These are phyloP conservation scores for Pseudopyricularia javanii DNA, from an alignment of 2,329 filamentous ascomycete species.

Conservation along the genomic window DNA sequence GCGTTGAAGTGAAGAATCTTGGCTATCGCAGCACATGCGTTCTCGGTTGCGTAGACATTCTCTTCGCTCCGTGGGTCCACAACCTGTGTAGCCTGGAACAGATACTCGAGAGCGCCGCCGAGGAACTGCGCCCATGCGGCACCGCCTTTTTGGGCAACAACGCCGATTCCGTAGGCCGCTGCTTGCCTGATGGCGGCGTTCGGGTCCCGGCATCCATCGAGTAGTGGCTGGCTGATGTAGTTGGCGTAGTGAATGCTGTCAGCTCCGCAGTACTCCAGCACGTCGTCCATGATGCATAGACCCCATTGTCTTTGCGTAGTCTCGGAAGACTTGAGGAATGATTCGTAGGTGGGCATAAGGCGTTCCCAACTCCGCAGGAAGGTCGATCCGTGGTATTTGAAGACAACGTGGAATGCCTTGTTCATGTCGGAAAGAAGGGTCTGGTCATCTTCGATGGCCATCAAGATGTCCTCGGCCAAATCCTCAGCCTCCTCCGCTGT, in stretches of 20 bases:
- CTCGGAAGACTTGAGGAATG: constrained; percentile 70
- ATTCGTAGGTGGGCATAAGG: constrained; percentile 72
- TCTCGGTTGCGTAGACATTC: constrained; percentile 94
- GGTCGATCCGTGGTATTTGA: constrained; percentile 81
- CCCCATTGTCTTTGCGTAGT: constrained; percentile 95
- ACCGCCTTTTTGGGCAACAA: constrained; percentile 87
- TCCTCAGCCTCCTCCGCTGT: constrained; percentile 85
- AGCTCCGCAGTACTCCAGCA: constrained; percentile 88
- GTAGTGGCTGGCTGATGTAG: constrained; percentile 76
- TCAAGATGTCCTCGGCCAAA: constrained; percentile 68
- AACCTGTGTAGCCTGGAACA: constrained; percentile 76
- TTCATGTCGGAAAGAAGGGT: constrained; percentile 98
- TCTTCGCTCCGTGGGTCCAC: constrained; percentile 79
- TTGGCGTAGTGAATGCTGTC: constrained; percentile 79
- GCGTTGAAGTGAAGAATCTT: constrained; percentile 92
- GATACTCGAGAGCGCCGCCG: constrained; percentile 61
- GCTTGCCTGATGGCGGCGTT: constrained; percentile 83
- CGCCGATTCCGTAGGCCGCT: constrained; percentile 88
- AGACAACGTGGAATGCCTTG: constrained; percentile 98
- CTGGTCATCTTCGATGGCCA: constrained; percentile 95
- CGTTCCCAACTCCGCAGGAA: constrained; percentile 86
- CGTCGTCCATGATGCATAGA: constrained; percentile 97
- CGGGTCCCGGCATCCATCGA: constrained; percentile 73
- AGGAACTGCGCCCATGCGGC: constrained; percentile 80
- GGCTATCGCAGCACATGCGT: constrained; percentile 89